Evolutionary conservation across 495 filamentous ascomycete genomes (phyloP).

Genomic region (Daldinia vernicosa): DNA sequence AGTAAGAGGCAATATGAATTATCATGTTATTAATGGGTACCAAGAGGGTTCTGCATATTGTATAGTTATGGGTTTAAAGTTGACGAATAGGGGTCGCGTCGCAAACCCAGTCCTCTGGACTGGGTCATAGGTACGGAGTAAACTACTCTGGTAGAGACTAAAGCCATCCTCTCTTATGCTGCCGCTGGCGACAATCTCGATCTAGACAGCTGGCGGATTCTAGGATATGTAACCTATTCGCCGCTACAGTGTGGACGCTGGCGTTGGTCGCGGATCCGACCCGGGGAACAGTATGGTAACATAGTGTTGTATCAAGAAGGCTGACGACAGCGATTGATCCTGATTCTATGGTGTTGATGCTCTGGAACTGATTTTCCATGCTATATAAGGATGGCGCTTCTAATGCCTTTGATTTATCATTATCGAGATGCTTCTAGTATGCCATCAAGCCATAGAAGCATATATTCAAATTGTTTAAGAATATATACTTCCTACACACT

Average conservation of each 20-base stretch:
- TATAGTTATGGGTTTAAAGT: background rate
- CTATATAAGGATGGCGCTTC: background rate
- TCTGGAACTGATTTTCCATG: background rate
- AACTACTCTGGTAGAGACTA: background rate
- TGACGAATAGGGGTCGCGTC: slow-evolving; percentile 1
- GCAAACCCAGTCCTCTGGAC: slow-evolving; percentile 13
- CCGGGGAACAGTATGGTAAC: background rate
- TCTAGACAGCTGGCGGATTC: background rate
- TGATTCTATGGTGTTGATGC: background rate
- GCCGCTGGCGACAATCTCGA: background rate
- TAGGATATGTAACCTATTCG: background rate
- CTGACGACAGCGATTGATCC: background rate
- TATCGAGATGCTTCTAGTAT: background rate
- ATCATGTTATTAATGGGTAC: slow-evolving; percentile 7
- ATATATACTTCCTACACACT: background rate
- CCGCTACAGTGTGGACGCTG: background rate
- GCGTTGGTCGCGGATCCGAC: slow-evolving; percentile 5
- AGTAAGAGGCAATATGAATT: background rate
- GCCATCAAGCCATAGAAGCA: background rate
- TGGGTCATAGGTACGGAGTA: slow-evolving; percentile 7
- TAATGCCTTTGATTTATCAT: background rate
- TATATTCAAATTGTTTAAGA: background rate
- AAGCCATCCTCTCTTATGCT: background rate
- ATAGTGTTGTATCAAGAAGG: background rate
- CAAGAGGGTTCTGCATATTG: background rate